phyloP scores from a whole-genome alignment of 768 basidiomycete genomes.

The Hericium rajendrae region DNA sequence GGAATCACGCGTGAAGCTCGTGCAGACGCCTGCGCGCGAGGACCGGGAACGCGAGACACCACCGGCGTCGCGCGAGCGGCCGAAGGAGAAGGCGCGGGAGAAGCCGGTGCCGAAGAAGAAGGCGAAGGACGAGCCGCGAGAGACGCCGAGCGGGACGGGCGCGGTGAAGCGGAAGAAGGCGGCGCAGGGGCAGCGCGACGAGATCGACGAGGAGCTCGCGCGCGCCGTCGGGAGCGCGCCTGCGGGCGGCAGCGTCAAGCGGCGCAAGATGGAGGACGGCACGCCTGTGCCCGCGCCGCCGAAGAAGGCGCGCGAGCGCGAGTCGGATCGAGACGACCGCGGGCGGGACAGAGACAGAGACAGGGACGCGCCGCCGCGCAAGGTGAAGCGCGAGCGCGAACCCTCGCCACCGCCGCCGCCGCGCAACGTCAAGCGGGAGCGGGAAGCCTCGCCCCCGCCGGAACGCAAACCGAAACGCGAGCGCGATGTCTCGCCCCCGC shows the following conservation, averaged over 20 bases:
- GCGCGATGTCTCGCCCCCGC: conserved; percentile 5
- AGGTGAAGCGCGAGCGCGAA: conserved; percentile 10
- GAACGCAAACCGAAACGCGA: conserved; percentile 8
- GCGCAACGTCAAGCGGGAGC: conserved; percentile 9
- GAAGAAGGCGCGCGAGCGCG: conserved; percentile 10
- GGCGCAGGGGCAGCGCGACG: conserved; percentile 15
- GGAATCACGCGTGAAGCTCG: not conserved
- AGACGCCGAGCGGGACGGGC: conserved; percentile 2
- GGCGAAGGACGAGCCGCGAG: conserved; percentile 5
- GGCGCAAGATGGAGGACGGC: conserved; percentile 12
- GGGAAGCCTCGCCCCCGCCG: conserved; percentile 16
- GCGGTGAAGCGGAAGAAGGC: conserved; percentile 19
- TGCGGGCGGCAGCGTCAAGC: conserved; percentile 3
- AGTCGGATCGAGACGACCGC: conserved; percentile 10
- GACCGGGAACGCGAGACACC: conserved; percentile 1
- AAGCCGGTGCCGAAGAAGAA: conserved; percentile 2
- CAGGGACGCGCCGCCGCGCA: not conserved
- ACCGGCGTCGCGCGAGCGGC: conserved; percentile 6
- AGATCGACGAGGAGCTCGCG: conserved; percentile 11
- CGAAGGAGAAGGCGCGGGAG: conserved; percentile 11
- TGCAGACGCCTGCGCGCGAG: conserved; percentile 3
- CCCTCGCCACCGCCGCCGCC: conserved; percentile 6
- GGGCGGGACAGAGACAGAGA: conserved; percentile 6
- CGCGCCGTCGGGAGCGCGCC: not conserved
- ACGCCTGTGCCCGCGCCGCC: conserved; percentile 8